Base-by-base conservation (phyloP, 2,329 filamentous ascomycete genomes). In the Colletotrichum plurivorum region DNA sequence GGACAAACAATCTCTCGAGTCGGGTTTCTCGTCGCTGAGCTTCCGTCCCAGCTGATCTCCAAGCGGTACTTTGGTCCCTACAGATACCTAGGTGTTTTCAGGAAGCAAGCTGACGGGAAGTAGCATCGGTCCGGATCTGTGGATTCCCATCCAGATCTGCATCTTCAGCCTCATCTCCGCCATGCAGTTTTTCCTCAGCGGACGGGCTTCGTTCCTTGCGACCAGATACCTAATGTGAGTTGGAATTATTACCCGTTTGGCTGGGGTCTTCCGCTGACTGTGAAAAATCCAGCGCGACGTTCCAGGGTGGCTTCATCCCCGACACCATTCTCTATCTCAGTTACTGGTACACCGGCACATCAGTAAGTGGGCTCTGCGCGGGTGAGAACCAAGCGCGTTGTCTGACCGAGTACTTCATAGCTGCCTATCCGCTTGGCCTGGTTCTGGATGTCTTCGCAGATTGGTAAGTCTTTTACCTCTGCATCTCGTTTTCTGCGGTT, bases 261-360 rank as follows among this genome's bases (percentile, higher is more conserved):
- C 1, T 5, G 5, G 12, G 10, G 7, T 1, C 6, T 0, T 10
- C 8, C 10, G 16, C 39, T 56, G 1, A 57, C 31, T 39, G 1
- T 8, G 4, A 20, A 52, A 12, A 22, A 12, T 8, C 5, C 7
- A 69, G 66, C 4, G 66, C 66, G 12, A 55, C 61, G 10, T 69
- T 85, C 1, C 82, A 85, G 53, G 84, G 83, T 3, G 83, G 83
- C 1, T 85, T 85, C 66, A 85, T 85, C 41, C 83, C 62, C 25
- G 66, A 69, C 15, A 65, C 66, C 10, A 69, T 69, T 20, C 8
- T 69, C 3, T 69, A 69, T 12, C 55, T 93, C 2, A 89, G 86
- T 31, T 93, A 93, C 76, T 94, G 90, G 79, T 94, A 93, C 78
- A 93, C 87, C 12, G 87, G 88, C 2, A 85, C 51, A 72, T 84